Evolutionary conservation across 1,284 basidiomycete genomes (phyloP).

Genomic region (Austroboletus rostrupii): DNA sequence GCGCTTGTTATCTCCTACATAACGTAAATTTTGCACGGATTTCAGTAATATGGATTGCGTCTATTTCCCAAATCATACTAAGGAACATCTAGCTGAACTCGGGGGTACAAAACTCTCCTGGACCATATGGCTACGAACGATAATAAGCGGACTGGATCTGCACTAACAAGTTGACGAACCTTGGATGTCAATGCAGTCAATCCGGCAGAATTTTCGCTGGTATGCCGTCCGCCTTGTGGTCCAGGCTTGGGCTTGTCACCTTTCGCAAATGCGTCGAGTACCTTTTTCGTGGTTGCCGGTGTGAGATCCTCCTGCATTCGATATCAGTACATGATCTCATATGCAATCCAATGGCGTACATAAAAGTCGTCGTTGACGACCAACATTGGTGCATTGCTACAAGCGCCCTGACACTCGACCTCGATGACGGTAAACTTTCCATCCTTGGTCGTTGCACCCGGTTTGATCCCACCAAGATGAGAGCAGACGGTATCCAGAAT

Average conservation of each 20-base stretch:
- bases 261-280: constrained; percentile 82
- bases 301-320: constrained; percentile 87
- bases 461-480: constrained; percentile 81
- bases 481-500: constrained; percentile 84
- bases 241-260: constrained; percentile 90
- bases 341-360: constrained; percentile 43
- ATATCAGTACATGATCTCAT: constrained; percentile 2
- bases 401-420: constrained; percentile 98
- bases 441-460: constrained; percentile 91
- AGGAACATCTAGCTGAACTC: constrained; percentile 71
- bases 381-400: constrained; percentile 99
- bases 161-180: constrained; percentile 42
- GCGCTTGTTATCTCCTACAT: neutral
- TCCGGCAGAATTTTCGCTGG: constrained; percentile 87
- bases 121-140: constrained; percentile 81
- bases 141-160: constrained; percentile 9
- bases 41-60: neutral
- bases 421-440: constrained; percentile 97
- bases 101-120: constrained; percentile 83
- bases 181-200: constrained; percentile 81
- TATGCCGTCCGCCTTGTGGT: constrained; percentile 83
- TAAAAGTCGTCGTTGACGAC: constrained; percentile 97
- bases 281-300: constrained; percentile 82
- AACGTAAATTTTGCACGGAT: neutral
- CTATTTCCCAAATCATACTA: neutral